A percentile compares a stretch with the other conserved stretches of the same genome.
These are phyloP conservation scores for Colletotrichum sp. DNA, from an alignment of 2,329 filamentous ascomycete genomes.

Conservation along the genomic window DNA sequence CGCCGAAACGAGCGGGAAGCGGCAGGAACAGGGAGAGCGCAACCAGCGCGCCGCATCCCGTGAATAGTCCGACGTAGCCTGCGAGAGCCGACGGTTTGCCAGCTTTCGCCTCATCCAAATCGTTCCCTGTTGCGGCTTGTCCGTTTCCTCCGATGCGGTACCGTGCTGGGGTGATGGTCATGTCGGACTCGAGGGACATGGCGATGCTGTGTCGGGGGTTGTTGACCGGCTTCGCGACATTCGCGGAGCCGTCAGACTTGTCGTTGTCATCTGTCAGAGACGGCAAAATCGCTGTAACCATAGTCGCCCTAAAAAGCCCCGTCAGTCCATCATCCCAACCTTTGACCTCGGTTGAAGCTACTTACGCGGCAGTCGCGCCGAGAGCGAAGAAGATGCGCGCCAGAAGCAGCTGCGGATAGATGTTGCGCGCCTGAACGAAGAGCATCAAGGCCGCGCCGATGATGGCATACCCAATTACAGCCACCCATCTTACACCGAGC, in stretches of 20 bases:
- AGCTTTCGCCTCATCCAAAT: constrained; percentile 28
- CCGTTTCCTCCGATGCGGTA: constrained; percentile 47
- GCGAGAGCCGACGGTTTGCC: constrained; percentile 70
- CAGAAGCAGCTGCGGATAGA: constrained; percentile 88
- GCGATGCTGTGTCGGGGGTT: constrained; percentile 62
- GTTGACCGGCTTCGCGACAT: constrained; percentile 36
- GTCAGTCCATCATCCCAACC: neutral
- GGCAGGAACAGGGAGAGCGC: constrained; percentile 85
- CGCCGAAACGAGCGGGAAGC: constrained; percentile 79
- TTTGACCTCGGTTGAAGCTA: constrained; percentile 3
- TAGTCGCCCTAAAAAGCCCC: constrained; percentile 67
- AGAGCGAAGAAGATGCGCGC: constrained; percentile 87
- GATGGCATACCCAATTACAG: constrained; percentile 80
- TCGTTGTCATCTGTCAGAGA: constrained; percentile 63
- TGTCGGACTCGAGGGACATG: constrained; percentile 74
- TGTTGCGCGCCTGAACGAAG: constrained; percentile 84
- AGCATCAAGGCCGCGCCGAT: constrained; percentile 79
- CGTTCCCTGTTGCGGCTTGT: neutral
- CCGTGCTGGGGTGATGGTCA: constrained; percentile 74
- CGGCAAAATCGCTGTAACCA: constrained; percentile 95
- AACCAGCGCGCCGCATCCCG: constrained; percentile 88
- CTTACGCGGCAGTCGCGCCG: constrained; percentile 85
- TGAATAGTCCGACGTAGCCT: constrained; percentile 90
- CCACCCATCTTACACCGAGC: constrained; percentile 74
- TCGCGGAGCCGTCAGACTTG: constrained; percentile 27